Evolutionary conservation across 371 early-diverging fungal genomes (phyloP).

Genomic region (Zychaea mexicana): DNA sequence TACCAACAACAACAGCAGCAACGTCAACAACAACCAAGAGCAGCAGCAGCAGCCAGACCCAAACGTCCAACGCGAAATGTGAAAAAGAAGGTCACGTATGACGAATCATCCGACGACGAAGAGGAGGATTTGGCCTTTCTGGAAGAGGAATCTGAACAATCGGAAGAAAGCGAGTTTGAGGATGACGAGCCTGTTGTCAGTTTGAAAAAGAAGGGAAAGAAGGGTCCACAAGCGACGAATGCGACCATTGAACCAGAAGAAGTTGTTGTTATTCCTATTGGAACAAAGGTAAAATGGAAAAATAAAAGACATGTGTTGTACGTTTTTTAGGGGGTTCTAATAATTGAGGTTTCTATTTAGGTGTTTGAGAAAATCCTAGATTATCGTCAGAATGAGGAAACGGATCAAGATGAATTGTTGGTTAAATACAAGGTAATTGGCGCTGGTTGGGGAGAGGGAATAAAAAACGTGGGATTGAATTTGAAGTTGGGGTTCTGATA

Average conservation of each 20-base stretch:
- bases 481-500: not conserved
- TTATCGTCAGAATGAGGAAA: conserved; percentile 49
- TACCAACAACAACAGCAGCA: conserved; percentile 17
- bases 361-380: conserved; percentile 71
- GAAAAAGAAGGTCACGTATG: conserved; percentile 43
- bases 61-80: conserved; percentile 37
- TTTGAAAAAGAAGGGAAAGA: conserved; percentile 17
- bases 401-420: conserved; percentile 48
- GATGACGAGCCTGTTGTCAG: conserved; percentile 19
- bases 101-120: conserved; percentile 49
- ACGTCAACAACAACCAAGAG: conserved; percentile 28
- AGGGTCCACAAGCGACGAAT: conserved; percentile 10
- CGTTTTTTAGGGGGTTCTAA: not conserved
- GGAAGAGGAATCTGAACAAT: conserved; percentile 32
- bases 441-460: no score
- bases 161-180: conserved; percentile 29
- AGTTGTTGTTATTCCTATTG: conserved; percentile 72
- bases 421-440: conserved; percentile 75
- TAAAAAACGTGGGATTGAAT: not conserved
- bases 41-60: conserved; percentile 27
- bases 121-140: conserved; percentile 35
- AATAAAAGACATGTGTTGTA: not conserved
- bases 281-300: conserved; percentile 47
- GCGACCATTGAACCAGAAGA: conserved; percentile 20
- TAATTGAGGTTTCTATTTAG: conserved; percentile 16